phyloP scores from a whole-genome alignment of 345 rosid species.

The Laguncularia racemosa region DNA sequence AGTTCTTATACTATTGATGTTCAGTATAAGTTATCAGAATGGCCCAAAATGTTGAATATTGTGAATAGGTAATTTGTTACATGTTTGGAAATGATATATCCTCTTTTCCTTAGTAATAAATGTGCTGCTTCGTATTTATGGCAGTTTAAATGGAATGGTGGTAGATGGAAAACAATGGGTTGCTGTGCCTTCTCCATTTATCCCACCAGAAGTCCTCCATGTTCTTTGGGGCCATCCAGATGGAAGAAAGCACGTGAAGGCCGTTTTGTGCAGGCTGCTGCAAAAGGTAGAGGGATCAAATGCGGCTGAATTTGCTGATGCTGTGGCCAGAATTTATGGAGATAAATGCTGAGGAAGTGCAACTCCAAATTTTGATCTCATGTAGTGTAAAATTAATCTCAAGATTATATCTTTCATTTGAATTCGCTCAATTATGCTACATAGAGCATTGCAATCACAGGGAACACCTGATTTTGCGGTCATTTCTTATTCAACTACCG shows the following conservation, averaged over 20 bases:
- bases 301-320: constrained; percentile 4
- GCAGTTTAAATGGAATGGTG: background rate
- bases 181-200: constrained; percentile 23
- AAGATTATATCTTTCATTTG: no score
- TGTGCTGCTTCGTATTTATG: no score
- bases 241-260: constrained; percentile 20
- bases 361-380: background rate
- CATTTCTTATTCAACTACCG: no score
- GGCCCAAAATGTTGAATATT: constrained; percentile 41
- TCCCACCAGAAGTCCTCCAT: constrained; percentile 22
- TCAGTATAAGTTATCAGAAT: constrained; percentile 20
- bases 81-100: constrained; percentile 21
- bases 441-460: no score
- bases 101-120: no score
- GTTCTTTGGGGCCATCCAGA: constrained; percentile 31
- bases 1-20: constrained; percentile 12
- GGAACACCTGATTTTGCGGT: no score
- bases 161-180: constrained; percentile 18
- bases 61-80: constrained; percentile 29
- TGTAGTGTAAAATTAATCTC: no score
- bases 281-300: background rate
- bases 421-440: no score
- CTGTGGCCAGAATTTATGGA: constrained; percentile 5
- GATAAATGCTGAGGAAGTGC: background rate
- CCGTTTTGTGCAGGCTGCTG: background rate